These are phyloP conservation scores for Hymenoscyphus fraxineus DNA, from an alignment of 2,329 filamentous ascomycete species.

Conservation along the genomic window DNA sequence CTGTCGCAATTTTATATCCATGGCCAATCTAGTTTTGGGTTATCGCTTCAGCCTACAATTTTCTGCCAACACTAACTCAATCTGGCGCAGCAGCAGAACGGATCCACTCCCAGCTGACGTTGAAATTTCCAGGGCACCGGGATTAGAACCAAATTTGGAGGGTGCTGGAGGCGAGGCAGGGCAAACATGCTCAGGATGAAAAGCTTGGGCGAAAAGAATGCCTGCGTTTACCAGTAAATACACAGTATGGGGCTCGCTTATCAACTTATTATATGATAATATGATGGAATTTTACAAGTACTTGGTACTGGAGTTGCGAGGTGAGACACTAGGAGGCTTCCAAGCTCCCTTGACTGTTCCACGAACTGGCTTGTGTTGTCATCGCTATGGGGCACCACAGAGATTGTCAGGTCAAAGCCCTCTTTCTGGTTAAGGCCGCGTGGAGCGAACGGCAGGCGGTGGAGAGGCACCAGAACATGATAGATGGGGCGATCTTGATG, in stretches of 20 bases:
- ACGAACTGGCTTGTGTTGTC: conserved; percentile 7
- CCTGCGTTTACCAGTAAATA: background rate
- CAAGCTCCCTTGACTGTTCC: conserved; percentile 10
- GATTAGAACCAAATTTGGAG: background rate
- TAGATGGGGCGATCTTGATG: background rate
- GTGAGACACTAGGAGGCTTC: conserved; percentile 4
- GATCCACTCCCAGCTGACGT: background rate
- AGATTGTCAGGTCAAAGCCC: conserved; percentile 1
- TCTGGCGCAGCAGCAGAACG: background rate
- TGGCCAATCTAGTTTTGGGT: background rate
- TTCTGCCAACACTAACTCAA: conserved; percentile 8
- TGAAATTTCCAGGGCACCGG: conserved; percentile 7
- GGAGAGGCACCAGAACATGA: background rate
- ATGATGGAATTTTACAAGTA: background rate
- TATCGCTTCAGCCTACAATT: conserved; percentile 1
- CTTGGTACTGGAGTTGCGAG: background rate
- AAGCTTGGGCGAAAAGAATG: background rate
- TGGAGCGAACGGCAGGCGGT: background rate
- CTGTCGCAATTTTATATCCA: conserved; percentile 1
- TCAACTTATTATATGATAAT: background rate
- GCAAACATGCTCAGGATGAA: background rate
- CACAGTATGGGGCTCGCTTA: background rate
- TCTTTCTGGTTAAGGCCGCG: conserved; percentile 2
- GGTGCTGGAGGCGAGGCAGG: background rate
- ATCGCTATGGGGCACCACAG: conserved; percentile 1